These are phyloP conservation scores for Lachnellula cervina DNA, from an alignment of 2,329 filamentous ascomycete genomes.

Conservation along the genomic window DNA sequence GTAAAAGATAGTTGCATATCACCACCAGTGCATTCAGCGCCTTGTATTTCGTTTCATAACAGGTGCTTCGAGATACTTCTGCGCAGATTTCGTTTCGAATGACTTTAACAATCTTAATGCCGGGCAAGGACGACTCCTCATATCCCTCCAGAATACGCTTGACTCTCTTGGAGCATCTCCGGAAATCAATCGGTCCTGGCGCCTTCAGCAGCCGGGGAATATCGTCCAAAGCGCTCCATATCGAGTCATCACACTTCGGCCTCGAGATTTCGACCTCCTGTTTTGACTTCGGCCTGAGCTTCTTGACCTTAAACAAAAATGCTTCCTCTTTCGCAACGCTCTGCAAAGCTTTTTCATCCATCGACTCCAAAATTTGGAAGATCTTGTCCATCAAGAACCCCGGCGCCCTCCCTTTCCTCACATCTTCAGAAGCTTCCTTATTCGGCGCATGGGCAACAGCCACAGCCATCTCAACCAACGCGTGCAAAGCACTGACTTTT, in stretches of 20 bases:
- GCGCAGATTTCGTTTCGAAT: slow-evolving; percentile 8
- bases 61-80: slow-evolving; percentile 3
- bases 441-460: slow-evolving; percentile 5
- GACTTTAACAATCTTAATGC: slow-evolving; percentile 2
- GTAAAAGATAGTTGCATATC: slow-evolving; percentile 4
- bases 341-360: slow-evolving; percentile 3
- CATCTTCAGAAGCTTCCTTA: not conserved
- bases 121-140: not conserved
- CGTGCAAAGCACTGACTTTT: slow-evolving; percentile 12
- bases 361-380: slow-evolving; percentile 1
- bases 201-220: slow-evolving; percentile 10
- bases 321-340: slow-evolving; percentile 6
- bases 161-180: not conserved
- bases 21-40: slow-evolving; percentile 12
- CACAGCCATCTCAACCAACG: slow-evolving; percentile 9
- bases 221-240: slow-evolving; percentile 9
- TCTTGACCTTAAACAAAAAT: slow-evolving; percentile 10
- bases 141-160: not conserved
- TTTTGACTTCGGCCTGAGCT: not conserved
- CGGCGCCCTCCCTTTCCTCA: slow-evolving; percentile 2
- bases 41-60: slow-evolving; percentile 14
- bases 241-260: not conserved
- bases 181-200: slow-evolving; percentile 7
- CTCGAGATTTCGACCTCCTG: not conserved
- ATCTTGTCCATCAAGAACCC: slow-evolving; percentile 1